Evolutionary conservation across 148 eudicot genomes (phyloP), one percentile per base, ranked within the genome.

Genomic region (Rhododendron ferrugineum): DNA sequence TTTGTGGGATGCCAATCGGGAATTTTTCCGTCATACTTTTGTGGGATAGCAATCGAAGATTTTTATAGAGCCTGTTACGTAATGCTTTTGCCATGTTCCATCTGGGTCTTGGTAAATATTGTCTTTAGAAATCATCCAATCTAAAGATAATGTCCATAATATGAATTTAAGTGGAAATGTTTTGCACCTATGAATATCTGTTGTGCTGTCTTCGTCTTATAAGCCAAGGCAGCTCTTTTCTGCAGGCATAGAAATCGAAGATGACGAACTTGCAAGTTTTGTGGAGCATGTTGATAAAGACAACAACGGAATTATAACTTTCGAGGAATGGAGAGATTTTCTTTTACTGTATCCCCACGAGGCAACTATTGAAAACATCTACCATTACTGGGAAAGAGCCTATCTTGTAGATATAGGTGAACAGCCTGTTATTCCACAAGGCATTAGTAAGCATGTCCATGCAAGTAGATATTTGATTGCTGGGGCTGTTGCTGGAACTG

Each of bases 251-350:
- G 91, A 95, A 88, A 92, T 96, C 40, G 90, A 92, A 84, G 99
- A 96, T 60, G 94, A 92, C 40, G 99, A 96, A 88, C 94, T 96
- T 79, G 99, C 98, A 44, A 90, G 91, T 83, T 96, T 96, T 93
- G 96, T 96, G 85, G 99, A 96, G 87, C 98, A 88, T 82, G 98
- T 96, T 81, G 99, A 96, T 73, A 95, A 96, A 88, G 99, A 95
- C 89, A 95, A 96, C 84, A 92, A 96, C 85, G 98, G 99, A 78
- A 94, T 96, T 18, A 96, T 96, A 62, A 96, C 99, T 60, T 96
- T 95, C 83, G 98, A 96, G 88, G 98, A 96, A 78, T 96, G 99
- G 99, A 92, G 99, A 87, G 98, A 96, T 90, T 96, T 96, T 88
- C 96, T 96, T 84, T 88, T 96, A 36, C 92, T 96, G 28, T 96